Evolutionary conservation across 83 land plant genomes (phyloP).

Genomic region (Picea abies): DNA sequence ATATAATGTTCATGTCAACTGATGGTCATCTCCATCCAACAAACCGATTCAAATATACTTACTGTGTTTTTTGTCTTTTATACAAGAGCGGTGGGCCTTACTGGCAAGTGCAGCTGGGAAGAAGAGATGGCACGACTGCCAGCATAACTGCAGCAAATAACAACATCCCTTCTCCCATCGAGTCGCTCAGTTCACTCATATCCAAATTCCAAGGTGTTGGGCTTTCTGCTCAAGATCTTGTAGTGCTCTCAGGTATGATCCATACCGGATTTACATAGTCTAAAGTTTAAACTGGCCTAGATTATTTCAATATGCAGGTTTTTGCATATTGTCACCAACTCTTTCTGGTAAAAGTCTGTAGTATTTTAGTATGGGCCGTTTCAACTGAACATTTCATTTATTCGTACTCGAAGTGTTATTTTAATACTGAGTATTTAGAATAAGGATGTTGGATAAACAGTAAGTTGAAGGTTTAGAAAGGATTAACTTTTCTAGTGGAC

Average conservation of each 20-base stretch:
- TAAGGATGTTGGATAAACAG: too few relatives aligned
- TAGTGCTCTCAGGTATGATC: constrained; percentile 40
- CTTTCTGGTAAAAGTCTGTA: too few relatives aligned
- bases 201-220: constrained; percentile 41
- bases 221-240: constrained; percentile 34
- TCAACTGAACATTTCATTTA: too few relatives aligned
- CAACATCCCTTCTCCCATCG: constrained; percentile 40
- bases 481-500: too few relatives aligned
- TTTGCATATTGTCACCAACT: too few relatives aligned
- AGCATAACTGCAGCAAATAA: constrained; percentile 24
- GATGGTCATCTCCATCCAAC: neutral
- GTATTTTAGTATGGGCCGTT: too few relatives aligned
- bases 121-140: constrained; percentile 49
- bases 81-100: constrained; percentile 49
- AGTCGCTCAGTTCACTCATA: constrained; percentile 32
- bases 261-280: too few relatives aligned
- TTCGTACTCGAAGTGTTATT: too few relatives aligned
- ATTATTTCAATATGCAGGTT: too few relatives aligned
- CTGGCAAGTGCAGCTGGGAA: constrained; percentile 43
- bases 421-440: too few relatives aligned
- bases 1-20: neutral
- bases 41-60: neutral
- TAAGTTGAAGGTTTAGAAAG: too few relatives aligned
- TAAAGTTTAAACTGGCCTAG: too few relatives aligned
- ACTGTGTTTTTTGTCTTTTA: neutral